Conservation (phyloP, 1,284 basidiomycete genomes). For the Agaricales sp. region DNA sequence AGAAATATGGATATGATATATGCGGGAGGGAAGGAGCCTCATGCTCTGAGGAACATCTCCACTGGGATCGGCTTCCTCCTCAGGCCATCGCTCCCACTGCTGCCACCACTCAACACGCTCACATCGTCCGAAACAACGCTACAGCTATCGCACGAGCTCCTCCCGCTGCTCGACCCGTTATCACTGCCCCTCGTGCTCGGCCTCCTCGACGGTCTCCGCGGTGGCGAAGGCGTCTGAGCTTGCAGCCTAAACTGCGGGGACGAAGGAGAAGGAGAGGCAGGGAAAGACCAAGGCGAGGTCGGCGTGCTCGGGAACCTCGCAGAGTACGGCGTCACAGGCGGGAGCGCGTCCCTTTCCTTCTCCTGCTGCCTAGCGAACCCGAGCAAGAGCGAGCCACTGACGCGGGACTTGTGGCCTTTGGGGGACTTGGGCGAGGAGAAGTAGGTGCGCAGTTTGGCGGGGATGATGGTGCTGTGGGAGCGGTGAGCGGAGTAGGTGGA, state of each 20-base stretch:
- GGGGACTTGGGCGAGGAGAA: too few species aligned
- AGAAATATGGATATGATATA: not conserved
- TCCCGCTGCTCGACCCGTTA: not conserved
- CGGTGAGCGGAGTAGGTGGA: not conserved
- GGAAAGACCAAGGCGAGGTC: not conserved
- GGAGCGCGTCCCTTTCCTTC: not conserved
- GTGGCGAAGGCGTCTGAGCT: too few species aligned
- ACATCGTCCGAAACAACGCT: not conserved
- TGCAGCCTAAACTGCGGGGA: too few species aligned
- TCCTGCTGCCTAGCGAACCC: not conserved
- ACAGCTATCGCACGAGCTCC: not conserved
- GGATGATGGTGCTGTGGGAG: not conserved
- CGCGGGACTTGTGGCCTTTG: not conserved
- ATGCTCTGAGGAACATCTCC: constrained; percentile 1
- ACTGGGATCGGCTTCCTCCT: constrained; percentile 2
- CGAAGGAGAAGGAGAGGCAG: not conserved
- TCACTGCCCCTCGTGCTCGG: not conserved
- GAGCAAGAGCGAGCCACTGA: not conserved
- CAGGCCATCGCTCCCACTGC: not conserved
- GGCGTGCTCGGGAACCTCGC: not conserved
- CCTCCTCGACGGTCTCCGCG: too few species aligned
- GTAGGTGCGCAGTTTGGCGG: too few species aligned
- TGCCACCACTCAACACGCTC: not conserved
- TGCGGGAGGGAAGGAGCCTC: too few species aligned
- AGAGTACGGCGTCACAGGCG: not conserved